phyloP scores from a whole-genome alignment of 2,329 filamentous ascomycete species.

The Talaromyces sp. region DNA sequence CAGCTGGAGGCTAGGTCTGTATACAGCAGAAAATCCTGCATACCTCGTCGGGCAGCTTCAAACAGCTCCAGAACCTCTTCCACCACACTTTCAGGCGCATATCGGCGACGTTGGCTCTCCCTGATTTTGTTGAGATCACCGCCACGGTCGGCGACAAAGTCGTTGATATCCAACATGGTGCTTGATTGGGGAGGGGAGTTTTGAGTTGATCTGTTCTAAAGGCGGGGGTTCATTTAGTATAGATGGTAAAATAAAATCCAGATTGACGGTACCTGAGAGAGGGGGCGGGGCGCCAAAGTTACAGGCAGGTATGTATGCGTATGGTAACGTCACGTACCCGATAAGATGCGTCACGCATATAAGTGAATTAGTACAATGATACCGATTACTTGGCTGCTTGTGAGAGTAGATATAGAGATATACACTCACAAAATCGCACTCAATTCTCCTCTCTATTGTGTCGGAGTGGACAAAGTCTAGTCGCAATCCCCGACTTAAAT shows the following conservation, averaged over 20 bases:
- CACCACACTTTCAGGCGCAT: conserved; percentile 75
- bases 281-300: conserved; percentile 13
- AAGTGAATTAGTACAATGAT: background rate
- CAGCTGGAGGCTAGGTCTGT: background rate
- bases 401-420: background rate
- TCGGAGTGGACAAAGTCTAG: background rate
- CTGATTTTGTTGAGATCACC: conserved; percentile 88
- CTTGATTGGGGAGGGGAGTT: background rate
- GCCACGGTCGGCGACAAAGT: conserved; percentile 81
- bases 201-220: background rate
- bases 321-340: conserved; percentile 6
- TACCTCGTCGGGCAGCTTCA: conserved; percentile 77
- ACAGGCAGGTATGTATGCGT: background rate
- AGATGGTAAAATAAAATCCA: conserved; percentile 1
- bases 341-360: background rate
- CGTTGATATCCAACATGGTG: conserved; percentile 69
- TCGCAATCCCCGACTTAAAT: background rate
- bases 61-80: conserved; percentile 87
- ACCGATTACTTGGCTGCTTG: background rate
- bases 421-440: background rate
- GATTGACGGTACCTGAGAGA: background rate
- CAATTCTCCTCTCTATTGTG: background rate
- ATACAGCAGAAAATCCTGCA: background rate
- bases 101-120: conserved; percentile 80
- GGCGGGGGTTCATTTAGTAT: background rate